phyloP scores from a whole-genome alignment of 306 rosid species.

The Echinosophora koreensis region DNA sequence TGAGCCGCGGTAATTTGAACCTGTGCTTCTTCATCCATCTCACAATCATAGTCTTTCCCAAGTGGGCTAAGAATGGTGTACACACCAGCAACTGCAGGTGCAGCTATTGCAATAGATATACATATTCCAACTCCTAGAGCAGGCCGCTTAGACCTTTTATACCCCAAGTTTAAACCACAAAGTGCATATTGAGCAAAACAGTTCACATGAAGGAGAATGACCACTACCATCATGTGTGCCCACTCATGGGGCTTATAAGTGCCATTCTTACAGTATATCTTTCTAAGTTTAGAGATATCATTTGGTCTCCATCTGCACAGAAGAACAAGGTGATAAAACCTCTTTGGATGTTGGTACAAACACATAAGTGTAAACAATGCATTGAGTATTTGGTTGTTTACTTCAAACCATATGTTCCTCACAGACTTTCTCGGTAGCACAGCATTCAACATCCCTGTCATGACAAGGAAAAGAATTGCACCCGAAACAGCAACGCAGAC shows the following conservation, averaged over 20 bases:
- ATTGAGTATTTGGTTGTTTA: slow-evolving; percentile 91
- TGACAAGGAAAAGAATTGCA: slow-evolving; percentile 86
- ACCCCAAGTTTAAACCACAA: slow-evolving; percentile 88
- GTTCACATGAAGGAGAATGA: slow-evolving; percentile 79
- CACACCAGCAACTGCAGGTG: slow-evolving; percentile 84
- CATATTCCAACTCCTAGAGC: slow-evolving; percentile 84
- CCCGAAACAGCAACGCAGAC: slow-evolving; percentile 84
- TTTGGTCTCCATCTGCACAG: slow-evolving; percentile 76
- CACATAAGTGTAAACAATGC: slow-evolving; percentile 95
- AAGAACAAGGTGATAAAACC: slow-evolving; percentile 84
- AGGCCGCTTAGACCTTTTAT: slow-evolving; percentile 81
- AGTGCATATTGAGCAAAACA: slow-evolving; percentile 94
- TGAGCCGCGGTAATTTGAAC: slow-evolving; percentile 40
- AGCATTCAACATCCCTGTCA: slow-evolving; percentile 89
- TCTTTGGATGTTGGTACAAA: slow-evolving; percentile 87
- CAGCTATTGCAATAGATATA: slow-evolving; percentile 73
- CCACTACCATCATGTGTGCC: slow-evolving; percentile 92
- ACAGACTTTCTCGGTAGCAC: slow-evolving; percentile 70
- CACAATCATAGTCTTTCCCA: slow-evolving; percentile 87
- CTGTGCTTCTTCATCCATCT: slow-evolving; percentile 82
- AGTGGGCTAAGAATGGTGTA: slow-evolving; percentile 85
- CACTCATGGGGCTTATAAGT: slow-evolving; percentile 91
- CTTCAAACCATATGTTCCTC: slow-evolving; percentile 88
- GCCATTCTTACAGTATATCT: slow-evolving; percentile 82
- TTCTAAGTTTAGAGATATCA: slow-evolving; percentile 73